These are phyloP conservation scores for Cardamine chenopodiifolia DNA, from an alignment of 345 rosid species.

Conservation along the genomic window DNA sequence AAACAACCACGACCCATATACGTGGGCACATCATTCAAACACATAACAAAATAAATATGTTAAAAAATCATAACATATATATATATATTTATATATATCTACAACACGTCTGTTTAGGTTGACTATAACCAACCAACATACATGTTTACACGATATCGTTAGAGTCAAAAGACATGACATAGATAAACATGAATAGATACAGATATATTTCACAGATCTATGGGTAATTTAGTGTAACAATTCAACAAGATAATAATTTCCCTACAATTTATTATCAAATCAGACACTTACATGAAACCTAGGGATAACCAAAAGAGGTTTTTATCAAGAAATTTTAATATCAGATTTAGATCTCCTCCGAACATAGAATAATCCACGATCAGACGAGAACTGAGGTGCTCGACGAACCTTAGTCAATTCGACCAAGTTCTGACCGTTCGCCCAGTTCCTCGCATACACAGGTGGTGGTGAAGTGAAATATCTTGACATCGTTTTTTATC, in stretches of 20 bases:
- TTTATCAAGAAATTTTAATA: not conserved
- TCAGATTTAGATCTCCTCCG: not conserved
- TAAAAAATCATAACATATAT: not conserved
- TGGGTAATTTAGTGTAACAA: not conserved
- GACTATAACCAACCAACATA: constrained; percentile 22
- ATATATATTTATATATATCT: not conserved
- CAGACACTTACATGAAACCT: not conserved
- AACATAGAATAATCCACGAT: constrained; percentile 29
- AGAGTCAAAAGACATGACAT: too few relatives aligned
- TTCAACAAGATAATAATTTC: not conserved
- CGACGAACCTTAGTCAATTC: constrained; percentile 74
- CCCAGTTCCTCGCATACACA: constrained; percentile 51
- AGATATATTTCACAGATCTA: constrained; percentile 20
- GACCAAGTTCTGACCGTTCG: constrained; percentile 52
- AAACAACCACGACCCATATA: constrained; percentile 31
- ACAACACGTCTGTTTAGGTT: constrained; percentile 29
- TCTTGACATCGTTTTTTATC: constrained; percentile 50
- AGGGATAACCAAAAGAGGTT: not conserved
- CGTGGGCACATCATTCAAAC: constrained; percentile 17
- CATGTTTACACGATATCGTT: constrained; percentile 11
- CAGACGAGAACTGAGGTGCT: constrained; percentile 36
- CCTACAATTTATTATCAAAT: not conserved
- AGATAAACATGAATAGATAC: not conserved
- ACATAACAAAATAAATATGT: not conserved
- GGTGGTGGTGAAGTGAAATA: constrained; percentile 60